Evolutionary conservation across 148 eudicot genomes (phyloP).

Genomic region (Persicaria tinctoria): DNA sequence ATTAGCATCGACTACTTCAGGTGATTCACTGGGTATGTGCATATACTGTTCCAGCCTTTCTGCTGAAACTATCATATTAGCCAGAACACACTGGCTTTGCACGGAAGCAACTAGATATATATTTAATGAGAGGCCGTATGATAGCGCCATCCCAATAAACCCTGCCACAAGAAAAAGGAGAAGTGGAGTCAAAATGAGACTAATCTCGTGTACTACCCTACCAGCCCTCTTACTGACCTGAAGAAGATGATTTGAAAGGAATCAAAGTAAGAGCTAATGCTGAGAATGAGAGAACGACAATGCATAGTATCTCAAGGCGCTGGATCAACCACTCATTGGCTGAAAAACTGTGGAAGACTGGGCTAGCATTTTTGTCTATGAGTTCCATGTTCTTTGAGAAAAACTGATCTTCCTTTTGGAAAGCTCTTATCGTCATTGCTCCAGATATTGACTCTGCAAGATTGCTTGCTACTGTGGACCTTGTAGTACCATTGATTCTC

Average conservation of each 20-base stretch:
- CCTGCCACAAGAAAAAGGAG: conserved; percentile 21
- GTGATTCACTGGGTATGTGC: conserved; percentile 41
- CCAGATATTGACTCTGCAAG: conserved; percentile 54
- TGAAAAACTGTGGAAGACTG: conserved; percentile 45
- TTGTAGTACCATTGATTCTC: conserved; percentile 61
- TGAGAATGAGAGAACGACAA: conserved; percentile 33
- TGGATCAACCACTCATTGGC: conserved; percentile 57
- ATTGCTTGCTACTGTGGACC: conserved; percentile 44
- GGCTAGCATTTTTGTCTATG: conserved; percentile 39
- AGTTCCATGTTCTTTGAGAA: conserved; percentile 26
- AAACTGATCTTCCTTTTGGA: conserved; percentile 46
- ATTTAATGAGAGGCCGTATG: conserved; percentile 45
- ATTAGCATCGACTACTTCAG: conserved; percentile 26
- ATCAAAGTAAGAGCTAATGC: conserved; percentile 39
- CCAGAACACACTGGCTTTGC: conserved; percentile 31
- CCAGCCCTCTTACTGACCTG: conserved; percentile 24
- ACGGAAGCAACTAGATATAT: conserved; percentile 25
- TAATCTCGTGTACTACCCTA: neutral
- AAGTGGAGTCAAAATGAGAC: too few relatives aligned
- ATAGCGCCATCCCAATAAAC: conserved; percentile 43
- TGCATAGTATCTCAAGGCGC: conserved; percentile 47
- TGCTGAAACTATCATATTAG: conserved; percentile 35
- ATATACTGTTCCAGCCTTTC: conserved; percentile 55
- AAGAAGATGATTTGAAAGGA: conserved; percentile 26
- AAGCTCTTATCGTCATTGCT: conserved; percentile 54